A percentile compares a stretch with the other conserved stretches of the same genome.
These are phyloP conservation scores for Auriscalpium vulgare DNA, from an alignment of 768 basidiomycete genomes.

Conservation along the genomic window DNA sequence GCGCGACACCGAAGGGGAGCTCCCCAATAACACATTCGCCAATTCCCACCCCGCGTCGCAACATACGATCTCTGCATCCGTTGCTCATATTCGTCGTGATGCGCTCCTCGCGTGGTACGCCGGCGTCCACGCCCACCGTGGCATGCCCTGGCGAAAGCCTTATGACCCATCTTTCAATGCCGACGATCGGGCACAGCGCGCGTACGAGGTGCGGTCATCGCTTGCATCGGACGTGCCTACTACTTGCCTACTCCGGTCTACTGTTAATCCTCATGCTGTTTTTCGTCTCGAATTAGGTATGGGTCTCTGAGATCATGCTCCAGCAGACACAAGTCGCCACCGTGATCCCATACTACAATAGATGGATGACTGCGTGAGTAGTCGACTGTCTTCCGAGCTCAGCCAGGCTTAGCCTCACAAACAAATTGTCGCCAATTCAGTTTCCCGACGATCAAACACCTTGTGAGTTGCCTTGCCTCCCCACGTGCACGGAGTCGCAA, in stretches of 20 bases:
- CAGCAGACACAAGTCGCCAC: slow-evolving; percentile 93
- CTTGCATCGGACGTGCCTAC: too few species aligned
- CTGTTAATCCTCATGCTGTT: not conserved
- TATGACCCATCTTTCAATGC: slow-evolving; percentile 44
- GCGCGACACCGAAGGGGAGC: not conserved
- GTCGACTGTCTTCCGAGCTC: not conserved
- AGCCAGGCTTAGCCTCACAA: not conserved
- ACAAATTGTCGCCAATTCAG: slow-evolving; percentile 26
- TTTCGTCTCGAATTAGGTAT: slow-evolving; percentile 42
- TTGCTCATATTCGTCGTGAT: slow-evolving; percentile 32
- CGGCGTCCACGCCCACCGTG: slow-evolving; percentile 52
- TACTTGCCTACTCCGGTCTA: too few species aligned
- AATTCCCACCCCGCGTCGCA: slow-evolving; percentile 34
- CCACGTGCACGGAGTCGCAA: too few species aligned
- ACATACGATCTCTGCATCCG: slow-evolving; percentile 36
- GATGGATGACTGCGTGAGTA: slow-evolving; percentile 75
- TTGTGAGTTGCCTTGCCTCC: slow-evolving; percentile 37
- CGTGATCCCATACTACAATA: slow-evolving; percentile 89
- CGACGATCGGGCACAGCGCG: slow-evolving; percentile 71
- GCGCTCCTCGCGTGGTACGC: slow-evolving; percentile 68
- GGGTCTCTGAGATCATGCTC: slow-evolving; percentile 91
- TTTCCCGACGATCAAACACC: slow-evolving; percentile 73
- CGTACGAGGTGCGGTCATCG: slow-evolving; percentile 70
- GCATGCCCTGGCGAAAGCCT: slow-evolving; percentile 90
- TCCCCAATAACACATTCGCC: not conserved